Evolutionary conservation across 768 basidiomycete genomes (phyloP), one percentile per base, ranked within the genome.

Genomic region (Rhodotorula diobovata): DNA sequence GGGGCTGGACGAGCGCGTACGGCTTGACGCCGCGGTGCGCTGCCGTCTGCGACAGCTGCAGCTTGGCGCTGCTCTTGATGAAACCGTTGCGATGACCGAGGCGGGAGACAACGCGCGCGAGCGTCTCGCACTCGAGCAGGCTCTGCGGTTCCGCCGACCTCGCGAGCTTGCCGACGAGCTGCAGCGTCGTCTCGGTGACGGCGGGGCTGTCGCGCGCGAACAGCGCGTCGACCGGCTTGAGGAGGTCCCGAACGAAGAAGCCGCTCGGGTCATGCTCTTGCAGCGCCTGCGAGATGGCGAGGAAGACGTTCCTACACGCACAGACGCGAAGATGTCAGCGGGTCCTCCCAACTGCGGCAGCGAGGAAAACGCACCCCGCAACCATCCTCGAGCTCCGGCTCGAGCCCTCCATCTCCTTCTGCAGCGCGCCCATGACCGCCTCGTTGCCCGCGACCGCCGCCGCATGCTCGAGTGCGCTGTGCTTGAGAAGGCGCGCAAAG

Each of bases 1-100:
- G 88, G 3, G 90, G 91, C 14, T 85, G 84, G 23, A 91, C 78
- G 55, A 93, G 83, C 23, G 83, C 83, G 77, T 90, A 90, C 0
- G 87, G 84, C 0, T 82, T 80, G 77, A 89, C 89, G 43, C 85
- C 64, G 25, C 67, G 69, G 14, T 62, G 39, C 16, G 34, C 12
- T 7, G 76, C 77, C 51, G 70, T 61, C 35, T 63, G 76, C 8
- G 63, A 34, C 53, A 75, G 60, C 56, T 57, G 88, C 77, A 85
- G 84, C 72, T 85, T 85, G 1, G 89, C 89, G 25, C 84, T 82
- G 34, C 88, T 88, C 79, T 85, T 89, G 41, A 93, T 74, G 11
- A 89, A 84, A 5, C 87, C 86, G 72, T 90, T 93, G 45, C 82
- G 79, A 68, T 87, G 84, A 2, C 87, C 89, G 14, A 93, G 81